Evolutionary conservation across 768 basidiomycete genomes (phyloP).

Genomic region (Pisolithus orientalis): DNA sequence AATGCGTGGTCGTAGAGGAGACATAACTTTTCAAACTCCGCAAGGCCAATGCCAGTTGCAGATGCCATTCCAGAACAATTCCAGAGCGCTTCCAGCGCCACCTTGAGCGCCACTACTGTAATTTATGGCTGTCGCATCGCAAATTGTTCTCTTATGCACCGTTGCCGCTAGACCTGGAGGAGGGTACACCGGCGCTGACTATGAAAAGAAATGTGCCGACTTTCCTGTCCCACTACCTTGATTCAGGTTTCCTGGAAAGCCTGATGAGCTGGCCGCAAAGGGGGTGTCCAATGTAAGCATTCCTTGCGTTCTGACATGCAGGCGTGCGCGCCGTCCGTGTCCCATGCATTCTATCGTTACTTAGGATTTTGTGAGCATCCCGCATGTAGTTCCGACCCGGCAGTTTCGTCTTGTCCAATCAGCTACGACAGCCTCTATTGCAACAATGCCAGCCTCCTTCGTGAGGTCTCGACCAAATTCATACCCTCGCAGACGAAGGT

Average conservation of each 20-base stretch:
- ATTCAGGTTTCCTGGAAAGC: slow-evolving; percentile 79
- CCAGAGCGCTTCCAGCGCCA: no score
- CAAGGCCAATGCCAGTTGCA: no score
- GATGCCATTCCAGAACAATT: no score
- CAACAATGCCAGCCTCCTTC: slow-evolving; percentile 56
- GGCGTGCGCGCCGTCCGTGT: neutral
- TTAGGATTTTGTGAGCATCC: neutral
- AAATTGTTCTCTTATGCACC: slow-evolving; percentile 49
- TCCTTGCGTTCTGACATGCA: neutral
- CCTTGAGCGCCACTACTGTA: no score
- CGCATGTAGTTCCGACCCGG: slow-evolving; percentile 71
- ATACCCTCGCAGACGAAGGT: slow-evolving; percentile 57
- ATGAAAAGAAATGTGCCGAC: slow-evolving; percentile 88
- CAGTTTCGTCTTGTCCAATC: slow-evolving; percentile 63
- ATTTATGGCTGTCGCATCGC: no score
- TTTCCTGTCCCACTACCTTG: slow-evolving; percentile 87
- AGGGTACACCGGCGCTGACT: slow-evolving; percentile 82
- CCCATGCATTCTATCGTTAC: no score
- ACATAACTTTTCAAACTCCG: no score
- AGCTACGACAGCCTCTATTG: slow-evolving; percentile 71
- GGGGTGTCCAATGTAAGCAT: slow-evolving; percentile 63
- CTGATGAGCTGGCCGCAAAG: slow-evolving; percentile 68
- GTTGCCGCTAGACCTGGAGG: slow-evolving; percentile 59
- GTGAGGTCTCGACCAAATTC: slow-evolving; percentile 68
- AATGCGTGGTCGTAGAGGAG: no score